Conservation (phyloP, 1,139 yeast genomes). For the Pichia norvegensis region DNA sequence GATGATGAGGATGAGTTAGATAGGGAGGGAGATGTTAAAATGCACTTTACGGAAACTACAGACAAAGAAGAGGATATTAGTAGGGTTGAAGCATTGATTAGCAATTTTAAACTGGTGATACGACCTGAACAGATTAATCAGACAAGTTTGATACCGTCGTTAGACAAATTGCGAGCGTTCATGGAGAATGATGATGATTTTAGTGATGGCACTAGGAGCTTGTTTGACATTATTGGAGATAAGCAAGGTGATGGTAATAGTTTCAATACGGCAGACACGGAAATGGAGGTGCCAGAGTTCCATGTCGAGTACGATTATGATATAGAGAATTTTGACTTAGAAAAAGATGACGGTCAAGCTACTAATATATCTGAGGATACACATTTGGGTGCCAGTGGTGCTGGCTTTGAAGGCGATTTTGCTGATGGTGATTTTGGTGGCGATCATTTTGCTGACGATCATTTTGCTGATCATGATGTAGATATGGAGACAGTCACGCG, state of each 20-base stretch:
- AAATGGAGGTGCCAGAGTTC: slow-evolving; percentile 1
- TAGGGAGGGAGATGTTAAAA: background rate
- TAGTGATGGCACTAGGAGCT: background rate
- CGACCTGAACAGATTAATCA: background rate
- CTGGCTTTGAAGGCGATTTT: background rate
- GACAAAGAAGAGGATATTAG: background rate
- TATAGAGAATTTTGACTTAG: slow-evolving; percentile 15
- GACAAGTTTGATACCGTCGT: background rate
- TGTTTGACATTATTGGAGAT: background rate
- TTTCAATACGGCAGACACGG: background rate
- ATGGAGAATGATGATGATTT: slow-evolving; percentile 8
- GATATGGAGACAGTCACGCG: background rate
- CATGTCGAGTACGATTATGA: slow-evolving; percentile 10
- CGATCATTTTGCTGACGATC: background rate
- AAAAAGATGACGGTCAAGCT: background rate
- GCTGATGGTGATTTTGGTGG: background rate
- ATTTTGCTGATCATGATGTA: background rate
- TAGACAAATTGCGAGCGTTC: slow-evolving; percentile 5
- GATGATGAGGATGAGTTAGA: background rate
- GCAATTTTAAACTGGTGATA: background rate
- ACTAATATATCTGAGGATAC: slow-evolving; percentile 13
- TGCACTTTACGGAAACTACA: background rate
- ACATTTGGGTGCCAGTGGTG: slow-evolving; percentile 6
- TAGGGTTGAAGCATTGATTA: background rate
- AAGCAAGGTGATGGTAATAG: no score